Conservation (phyloP, 2,329 filamentous ascomycete genomes). For the Colletotrichum brevisporum region DNA sequence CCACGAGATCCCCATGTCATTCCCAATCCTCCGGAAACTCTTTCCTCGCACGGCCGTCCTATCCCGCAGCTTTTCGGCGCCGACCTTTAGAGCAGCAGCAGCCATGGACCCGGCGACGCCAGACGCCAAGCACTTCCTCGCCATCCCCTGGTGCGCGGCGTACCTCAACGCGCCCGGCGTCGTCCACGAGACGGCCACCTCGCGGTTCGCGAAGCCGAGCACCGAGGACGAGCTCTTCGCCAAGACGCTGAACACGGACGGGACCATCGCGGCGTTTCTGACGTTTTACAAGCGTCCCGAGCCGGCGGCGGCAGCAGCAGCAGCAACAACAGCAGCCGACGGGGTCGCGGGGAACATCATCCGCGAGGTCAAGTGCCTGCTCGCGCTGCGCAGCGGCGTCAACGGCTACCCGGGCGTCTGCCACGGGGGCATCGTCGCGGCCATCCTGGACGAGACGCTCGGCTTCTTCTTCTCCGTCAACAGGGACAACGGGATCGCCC, state of each 20-base stretch:
- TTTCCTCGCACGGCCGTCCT: not conserved
- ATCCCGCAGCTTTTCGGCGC: not conserved
- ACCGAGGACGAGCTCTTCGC: constrained; percentile 52
- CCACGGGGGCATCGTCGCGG: constrained; percentile 55
- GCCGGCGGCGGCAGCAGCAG: not conserved
- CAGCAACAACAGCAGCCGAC: not conserved
- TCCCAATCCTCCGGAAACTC: not conserved
- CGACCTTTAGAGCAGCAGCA: not conserved
- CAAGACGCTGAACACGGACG: constrained; percentile 47
- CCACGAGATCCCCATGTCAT: not conserved
- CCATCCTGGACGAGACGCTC: constrained; percentile 56
- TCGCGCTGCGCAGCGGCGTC: constrained; percentile 52
- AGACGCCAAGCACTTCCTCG: constrained; percentile 49
- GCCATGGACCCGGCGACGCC: constrained; percentile 33
- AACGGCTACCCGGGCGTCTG: constrained; percentile 50
- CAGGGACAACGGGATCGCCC: constrained; percentile 47
- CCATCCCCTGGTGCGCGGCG: constrained; percentile 54
- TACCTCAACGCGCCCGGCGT: constrained; percentile 47
- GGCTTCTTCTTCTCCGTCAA: constrained; percentile 55
- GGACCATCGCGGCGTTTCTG: constrained; percentile 52
- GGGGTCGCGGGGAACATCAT: constrained; percentile 41
- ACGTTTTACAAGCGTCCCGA: constrained; percentile 48
- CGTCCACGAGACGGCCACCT: constrained; percentile 51
- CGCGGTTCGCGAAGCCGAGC: constrained; percentile 48
- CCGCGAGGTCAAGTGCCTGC: constrained; percentile 48